phyloP scores from a whole-genome alignment of 2,329 filamentous ascomycete genomes.

The Massarina eburnea region DNA sequence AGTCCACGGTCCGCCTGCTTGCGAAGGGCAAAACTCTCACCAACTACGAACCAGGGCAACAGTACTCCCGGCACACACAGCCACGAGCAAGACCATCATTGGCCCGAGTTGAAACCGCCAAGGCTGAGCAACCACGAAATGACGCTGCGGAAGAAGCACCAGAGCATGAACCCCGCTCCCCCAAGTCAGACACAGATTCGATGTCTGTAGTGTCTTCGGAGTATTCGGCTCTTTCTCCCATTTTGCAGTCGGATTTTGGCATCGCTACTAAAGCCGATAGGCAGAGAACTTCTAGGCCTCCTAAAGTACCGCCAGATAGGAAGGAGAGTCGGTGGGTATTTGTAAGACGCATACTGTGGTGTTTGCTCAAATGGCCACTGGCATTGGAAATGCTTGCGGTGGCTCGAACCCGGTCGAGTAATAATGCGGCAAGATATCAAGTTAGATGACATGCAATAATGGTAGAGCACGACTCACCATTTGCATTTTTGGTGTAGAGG shows the following conservation, averaged over 20 bases:
- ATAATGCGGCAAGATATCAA: not conserved
- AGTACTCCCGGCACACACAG: constrained; percentile 5
- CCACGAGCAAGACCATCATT: not conserved
- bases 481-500: not conserved
- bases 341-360: not conserved
- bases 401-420: not conserved
- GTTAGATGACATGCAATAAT: not conserved
- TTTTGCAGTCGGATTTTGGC: constrained; percentile 17
- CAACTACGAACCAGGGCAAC: constrained; percentile 27
- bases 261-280: not conserved
- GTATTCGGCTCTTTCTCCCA: constrained; percentile 11
- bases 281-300: constrained; percentile 1
- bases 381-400: not conserved
- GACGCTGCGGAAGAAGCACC: not conserved
- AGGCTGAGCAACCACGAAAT: not conserved
- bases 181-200: constrained; percentile 6
- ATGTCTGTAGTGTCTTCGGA: constrained; percentile 5
- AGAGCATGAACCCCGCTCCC: constrained; percentile 5
- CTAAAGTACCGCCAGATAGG: constrained; percentile 9
- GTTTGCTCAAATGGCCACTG: not conserved
- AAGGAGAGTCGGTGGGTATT: not conserved
- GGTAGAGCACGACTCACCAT: not conserved
- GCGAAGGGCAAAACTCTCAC: constrained; percentile 30
- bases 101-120: not conserved
- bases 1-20: constrained; percentile 28